These are phyloP conservation scores for Phytophthora idaei DNA, from an alignment of 352 stramenopile species.

Conservation along the genomic window DNA sequence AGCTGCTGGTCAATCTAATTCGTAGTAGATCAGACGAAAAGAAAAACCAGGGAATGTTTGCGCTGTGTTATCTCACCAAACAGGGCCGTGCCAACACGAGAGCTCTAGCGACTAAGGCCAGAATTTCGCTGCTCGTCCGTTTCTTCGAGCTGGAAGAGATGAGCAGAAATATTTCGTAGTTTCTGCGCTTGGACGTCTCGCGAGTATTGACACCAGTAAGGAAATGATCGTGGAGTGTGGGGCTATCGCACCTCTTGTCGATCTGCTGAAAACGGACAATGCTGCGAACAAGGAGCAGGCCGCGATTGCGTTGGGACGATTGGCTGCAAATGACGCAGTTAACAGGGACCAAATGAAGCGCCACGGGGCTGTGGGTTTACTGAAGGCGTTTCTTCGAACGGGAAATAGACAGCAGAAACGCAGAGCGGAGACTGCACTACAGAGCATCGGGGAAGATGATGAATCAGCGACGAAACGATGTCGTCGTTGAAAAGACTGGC, in stretches of 20 bases:
- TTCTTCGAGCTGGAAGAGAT: neutral
- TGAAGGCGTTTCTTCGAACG: constrained; percentile 1
- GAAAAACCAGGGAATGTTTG: constrained; percentile 2
- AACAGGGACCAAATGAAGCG: constrained; percentile 5
- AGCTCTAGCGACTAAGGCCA: constrained; percentile 1
- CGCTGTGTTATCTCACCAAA: constrained; percentile 1
- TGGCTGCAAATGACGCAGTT: constrained; percentile 1
- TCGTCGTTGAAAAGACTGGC: neutral
- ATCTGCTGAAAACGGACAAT: constrained; percentile 5
- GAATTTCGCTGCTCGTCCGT: constrained; percentile 4
- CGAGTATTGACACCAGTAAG: neutral
- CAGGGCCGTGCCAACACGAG: neutral
- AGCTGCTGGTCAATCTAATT: neutral
- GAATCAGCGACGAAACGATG: neutral
- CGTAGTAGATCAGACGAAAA: neutral
- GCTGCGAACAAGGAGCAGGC: constrained; percentile 10
- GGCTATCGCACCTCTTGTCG: constrained; percentile 6
- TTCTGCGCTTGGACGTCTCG: neutral
- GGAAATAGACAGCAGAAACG: constrained; percentile 13
- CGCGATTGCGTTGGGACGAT: constrained; percentile 4
- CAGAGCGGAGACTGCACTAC: neutral
- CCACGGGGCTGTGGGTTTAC: constrained; percentile 2
- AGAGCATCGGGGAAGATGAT: neutral
- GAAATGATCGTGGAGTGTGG: constrained; percentile 2
- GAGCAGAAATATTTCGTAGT: constrained; percentile 14